Evolutionary conservation across 2,329 filamentous ascomycete genomes (phyloP).

Genomic region (Fusarium temperatum): DNA sequence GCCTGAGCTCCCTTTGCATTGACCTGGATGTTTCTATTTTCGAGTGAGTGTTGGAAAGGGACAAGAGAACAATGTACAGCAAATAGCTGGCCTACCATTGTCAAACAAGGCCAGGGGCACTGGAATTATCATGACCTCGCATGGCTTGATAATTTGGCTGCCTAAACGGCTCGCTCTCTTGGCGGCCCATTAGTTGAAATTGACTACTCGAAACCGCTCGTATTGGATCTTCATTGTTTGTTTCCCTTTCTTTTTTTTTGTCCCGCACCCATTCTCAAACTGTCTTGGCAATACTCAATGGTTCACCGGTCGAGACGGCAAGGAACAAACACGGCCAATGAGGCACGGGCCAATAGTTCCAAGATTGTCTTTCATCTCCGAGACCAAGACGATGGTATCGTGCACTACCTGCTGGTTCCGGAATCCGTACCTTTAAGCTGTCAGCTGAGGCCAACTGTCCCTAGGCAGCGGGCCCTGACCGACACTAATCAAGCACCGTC

Average conservation of each 20-base stretch:
- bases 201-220: not conserved
- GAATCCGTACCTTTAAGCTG: not conserved
- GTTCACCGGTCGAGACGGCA: not conserved
- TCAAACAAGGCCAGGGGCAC: not conserved
- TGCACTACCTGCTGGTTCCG: slow-evolving; percentile 6
- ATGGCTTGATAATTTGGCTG: not conserved
- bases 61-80: not conserved
- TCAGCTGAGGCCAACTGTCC: slow-evolving; percentile 7
- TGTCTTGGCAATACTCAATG: not conserved
- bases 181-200: not conserved
- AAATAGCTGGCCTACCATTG: not conserved
- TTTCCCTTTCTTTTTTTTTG: not conserved
- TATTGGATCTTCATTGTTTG: not conserved
- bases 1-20: slow-evolving; percentile 3
- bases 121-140: not conserved
- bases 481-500: not conserved
- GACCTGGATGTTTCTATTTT: not conserved
- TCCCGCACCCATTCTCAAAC: not conserved
- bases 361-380: slow-evolving; percentile 10
- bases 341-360: slow-evolving; percentile 32
- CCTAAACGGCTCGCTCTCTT: not conserved
- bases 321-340: not conserved
- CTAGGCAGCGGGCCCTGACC: not conserved
- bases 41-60: not conserved
- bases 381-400: not conserved